These are phyloP conservation scores for Brassica hybrid DNA, from an alignment of 441 rosid genomes.

Conservation along the genomic window DNA sequence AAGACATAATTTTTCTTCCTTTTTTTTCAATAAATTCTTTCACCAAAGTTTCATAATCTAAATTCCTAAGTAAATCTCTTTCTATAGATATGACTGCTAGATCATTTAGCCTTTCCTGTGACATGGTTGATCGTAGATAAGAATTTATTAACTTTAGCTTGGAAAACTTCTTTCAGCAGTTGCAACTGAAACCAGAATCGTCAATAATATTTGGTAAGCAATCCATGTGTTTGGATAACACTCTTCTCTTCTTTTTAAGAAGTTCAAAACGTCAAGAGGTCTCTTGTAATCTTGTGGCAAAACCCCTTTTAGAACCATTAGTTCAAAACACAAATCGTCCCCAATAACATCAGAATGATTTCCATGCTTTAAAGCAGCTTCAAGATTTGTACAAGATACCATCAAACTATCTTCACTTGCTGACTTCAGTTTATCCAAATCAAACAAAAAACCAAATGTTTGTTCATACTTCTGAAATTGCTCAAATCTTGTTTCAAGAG, in stretches of 20 bases:
- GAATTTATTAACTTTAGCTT: neutral
- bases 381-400: neutral
- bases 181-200: neutral
- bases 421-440: neutral
- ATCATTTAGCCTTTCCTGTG: neutral
- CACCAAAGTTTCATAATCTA: neutral
- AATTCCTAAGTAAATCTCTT: neutral
- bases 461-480: conserved; percentile 1
- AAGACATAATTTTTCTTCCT: neutral
- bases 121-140: neutral
- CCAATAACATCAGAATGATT: neutral
- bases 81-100: neutral
- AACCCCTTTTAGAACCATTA: neutral
- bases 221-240: neutral
- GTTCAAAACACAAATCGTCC: neutral
- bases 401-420: conserved; percentile 1
- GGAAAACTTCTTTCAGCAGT: neutral
- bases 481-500: neutral
- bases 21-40: neutral
- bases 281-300: neutral
- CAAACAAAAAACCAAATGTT: neutral
- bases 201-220: neutral
- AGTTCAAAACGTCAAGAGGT: neutral
- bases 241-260: neutral
- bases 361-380: neutral